A percentile compares a stretch with the other conserved stretches of the same genome.
Evolutionary conservation across 148 eudicot genomes (phyloP).

Genomic region (Diospyros kaki): DNA sequence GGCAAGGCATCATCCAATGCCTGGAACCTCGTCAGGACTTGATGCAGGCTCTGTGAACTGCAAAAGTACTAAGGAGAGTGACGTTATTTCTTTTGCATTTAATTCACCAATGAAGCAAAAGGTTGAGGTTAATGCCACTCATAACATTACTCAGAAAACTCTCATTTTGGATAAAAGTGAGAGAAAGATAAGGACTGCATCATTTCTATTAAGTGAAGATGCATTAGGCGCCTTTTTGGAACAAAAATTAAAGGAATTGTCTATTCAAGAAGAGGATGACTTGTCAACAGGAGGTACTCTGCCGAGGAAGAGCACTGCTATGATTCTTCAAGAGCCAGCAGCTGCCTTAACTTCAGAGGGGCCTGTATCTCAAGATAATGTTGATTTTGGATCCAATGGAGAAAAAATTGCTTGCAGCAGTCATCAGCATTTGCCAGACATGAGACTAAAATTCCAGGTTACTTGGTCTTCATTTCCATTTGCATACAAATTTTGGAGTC

Average conservation of each 20-base stretch:
- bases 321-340: constrained; percentile 87
- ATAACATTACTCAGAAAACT: constrained; percentile 14
- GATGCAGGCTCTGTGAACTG: constrained; percentile 17
- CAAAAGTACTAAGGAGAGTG: constrained; percentile 21
- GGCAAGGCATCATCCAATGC: constrained; percentile 15
- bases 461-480: neutral
- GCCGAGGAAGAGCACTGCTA: constrained; percentile 60
- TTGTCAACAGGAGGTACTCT: constrained; percentile 31
- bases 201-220: constrained; percentile 45
- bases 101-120: constrained; percentile 49
- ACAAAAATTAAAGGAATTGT: constrained; percentile 73
- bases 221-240: constrained; percentile 66
- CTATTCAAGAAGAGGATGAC: constrained; percentile 65
- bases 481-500: neutral
- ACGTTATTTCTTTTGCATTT: constrained; percentile 45
- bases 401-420: constrained; percentile 10
- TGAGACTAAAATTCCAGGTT: constrained; percentile 25
- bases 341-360: constrained; percentile 65
- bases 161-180: constrained; percentile 19
- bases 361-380: constrained; percentile 30
- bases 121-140: constrained; percentile 12
- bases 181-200: constrained; percentile 22
- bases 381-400: constrained; percentile 18
- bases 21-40: constrained; percentile 24
- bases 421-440: constrained; percentile 5